Evolutionary conservation across 495 filamentous ascomycete species (phyloP).

Genomic region (Tuber borchii): DNA sequence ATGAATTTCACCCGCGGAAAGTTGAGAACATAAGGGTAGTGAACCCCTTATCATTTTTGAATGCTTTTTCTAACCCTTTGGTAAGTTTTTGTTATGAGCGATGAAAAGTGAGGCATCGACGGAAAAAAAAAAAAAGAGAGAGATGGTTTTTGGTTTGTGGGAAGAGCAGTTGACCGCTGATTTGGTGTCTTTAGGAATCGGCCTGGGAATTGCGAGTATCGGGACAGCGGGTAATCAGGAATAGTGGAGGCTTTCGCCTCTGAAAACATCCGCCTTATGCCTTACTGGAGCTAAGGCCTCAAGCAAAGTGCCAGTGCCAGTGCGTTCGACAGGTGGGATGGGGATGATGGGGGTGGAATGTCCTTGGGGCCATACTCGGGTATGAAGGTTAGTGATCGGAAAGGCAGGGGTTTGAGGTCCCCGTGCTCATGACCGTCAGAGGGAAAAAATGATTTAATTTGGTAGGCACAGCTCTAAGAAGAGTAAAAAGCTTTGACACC

Average conservation of each 20-base stretch:
- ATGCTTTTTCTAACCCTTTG: background rate
- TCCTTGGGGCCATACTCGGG: background rate
- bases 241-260: background rate
- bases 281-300: background rate
- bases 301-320: background rate
- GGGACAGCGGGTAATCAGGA: background rate
- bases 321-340: background rate
- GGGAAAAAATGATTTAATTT: too few species aligned
- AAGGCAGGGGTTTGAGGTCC: too few species aligned
- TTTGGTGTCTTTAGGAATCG: background rate
- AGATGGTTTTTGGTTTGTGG: background rate
- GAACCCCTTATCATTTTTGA: conserved; percentile 2
- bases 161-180: background rate
- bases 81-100: background rate
- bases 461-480: too few species aligned
- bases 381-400: too few species aligned
- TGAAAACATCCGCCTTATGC: background rate
- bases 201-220: background rate
- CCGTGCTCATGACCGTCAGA: too few species aligned
- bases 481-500: too few species aligned
- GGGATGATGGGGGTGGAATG: background rate
- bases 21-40: background rate
- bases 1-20: background rate
- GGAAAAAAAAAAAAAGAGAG: background rate
- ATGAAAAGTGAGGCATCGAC: background rate